These are phyloP conservation scores for Daucus carota DNA, from an alignment of 129 eudicot genomes.

Conservation along the genomic window DNA sequence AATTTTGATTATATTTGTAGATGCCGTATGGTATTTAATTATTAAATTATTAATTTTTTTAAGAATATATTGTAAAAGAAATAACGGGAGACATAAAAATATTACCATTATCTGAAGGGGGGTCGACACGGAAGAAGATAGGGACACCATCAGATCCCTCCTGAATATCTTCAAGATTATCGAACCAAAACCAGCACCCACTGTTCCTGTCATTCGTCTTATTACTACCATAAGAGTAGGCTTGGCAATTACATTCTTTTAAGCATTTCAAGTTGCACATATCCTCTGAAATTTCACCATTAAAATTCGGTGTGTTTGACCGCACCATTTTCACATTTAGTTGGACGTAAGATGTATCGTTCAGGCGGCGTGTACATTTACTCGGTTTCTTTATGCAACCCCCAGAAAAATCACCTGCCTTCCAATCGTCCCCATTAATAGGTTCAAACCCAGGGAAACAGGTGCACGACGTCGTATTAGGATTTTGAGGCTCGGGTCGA, in stretches of 20 bases:
- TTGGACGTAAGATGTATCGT: background rate
- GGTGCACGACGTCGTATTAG: background rate
- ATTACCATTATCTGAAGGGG: background rate
- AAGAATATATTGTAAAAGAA: too few relatives aligned
- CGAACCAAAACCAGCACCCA: background rate
- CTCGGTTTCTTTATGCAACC: slow-evolving; percentile 27
- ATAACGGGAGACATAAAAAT: background rate
- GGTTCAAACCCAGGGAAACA: slow-evolving; percentile 31
- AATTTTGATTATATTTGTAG: too few relatives aligned
- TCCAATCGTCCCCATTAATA: slow-evolving; percentile 18
- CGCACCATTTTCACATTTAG: background rate
- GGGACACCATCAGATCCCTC: background rate
- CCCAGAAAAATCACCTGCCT: slow-evolving; percentile 9
- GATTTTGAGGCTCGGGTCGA: background rate
- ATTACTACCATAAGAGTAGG: background rate
- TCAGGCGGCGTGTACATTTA: background rate
- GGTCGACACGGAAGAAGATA: background rate
- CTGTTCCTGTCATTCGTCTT: background rate
- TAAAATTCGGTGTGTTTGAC: background rate
- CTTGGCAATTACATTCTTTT: background rate
- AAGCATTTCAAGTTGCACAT: background rate
- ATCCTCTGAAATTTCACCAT: background rate
- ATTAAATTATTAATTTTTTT: too few relatives aligned
- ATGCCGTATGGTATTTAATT: too few relatives aligned
- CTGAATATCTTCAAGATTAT: background rate